phyloP scores from a whole-genome alignment of 306 rosid genomes.

The Pyrus bretschneideri region DNA sequence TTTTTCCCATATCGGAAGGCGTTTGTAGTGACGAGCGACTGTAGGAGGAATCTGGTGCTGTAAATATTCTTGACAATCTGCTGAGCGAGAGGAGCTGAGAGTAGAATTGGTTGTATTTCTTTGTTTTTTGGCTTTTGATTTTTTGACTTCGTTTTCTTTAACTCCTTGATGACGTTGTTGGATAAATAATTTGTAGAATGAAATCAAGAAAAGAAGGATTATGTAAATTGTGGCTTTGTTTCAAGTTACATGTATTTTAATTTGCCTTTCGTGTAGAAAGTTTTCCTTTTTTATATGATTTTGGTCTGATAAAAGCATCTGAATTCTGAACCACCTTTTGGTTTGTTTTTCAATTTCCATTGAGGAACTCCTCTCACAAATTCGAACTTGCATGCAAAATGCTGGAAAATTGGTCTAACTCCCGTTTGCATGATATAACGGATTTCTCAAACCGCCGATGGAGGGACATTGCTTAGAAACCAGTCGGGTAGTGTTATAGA shows the following conservation, averaged over 20 bases:
- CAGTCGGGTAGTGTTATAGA: too few species aligned
- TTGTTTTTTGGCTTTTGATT: constrained; percentile 10
- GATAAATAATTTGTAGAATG: constrained; percentile 76
- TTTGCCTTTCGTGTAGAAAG: background rate
- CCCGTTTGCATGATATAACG: too few species aligned
- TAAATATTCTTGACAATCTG: constrained; percentile 55
- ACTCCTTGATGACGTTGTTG: constrained; percentile 36
- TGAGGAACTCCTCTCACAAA: too few species aligned
- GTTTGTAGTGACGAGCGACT: constrained; percentile 33
- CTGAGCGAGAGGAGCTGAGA: constrained; percentile 26
- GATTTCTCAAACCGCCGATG: too few species aligned
- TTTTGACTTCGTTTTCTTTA: background rate
- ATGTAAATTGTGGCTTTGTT: constrained; percentile 35
- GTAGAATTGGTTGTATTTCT: constrained; percentile 56
- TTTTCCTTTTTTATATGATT: background rate
- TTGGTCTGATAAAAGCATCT: too few species aligned
- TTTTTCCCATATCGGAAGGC: constrained; percentile 22
- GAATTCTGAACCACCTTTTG: too few species aligned
- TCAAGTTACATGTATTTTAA: background rate
- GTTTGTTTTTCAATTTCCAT: too few species aligned
- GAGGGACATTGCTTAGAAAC: too few species aligned
- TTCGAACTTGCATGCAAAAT: too few species aligned
- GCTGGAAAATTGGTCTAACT: too few species aligned
- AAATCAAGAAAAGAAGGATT: constrained; percentile 25
- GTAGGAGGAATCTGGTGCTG: constrained; percentile 32